phyloP scores from a whole-genome alignment of 768 basidiomycete genomes.

The Kwoniella sp. region DNA sequence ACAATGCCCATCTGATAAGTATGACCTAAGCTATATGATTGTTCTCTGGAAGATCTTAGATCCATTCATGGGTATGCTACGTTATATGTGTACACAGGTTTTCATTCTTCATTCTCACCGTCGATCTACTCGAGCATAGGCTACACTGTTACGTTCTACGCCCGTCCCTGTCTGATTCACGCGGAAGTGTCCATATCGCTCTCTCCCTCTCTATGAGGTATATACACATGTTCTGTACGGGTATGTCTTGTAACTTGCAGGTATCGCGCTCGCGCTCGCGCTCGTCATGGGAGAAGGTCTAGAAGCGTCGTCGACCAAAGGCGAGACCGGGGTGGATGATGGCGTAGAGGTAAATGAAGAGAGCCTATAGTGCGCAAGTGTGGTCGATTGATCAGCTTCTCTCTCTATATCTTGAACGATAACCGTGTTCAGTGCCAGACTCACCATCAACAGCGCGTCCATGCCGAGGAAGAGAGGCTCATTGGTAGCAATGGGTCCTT shows the following conservation, averaged over 20 bases:
- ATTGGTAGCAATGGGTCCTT: constrained; percentile 61
- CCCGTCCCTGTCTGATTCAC: neutral
- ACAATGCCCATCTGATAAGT: no score
- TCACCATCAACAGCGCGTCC: constrained; percentile 50
- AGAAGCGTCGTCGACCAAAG: constrained; percentile 4
- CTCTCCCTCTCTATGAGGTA: no score
- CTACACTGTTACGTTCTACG: constrained; percentile 1
- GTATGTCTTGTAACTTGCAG: no score
- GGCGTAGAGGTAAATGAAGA: constrained; percentile 11
- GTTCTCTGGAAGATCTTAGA: no score
- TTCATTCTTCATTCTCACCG: no score
- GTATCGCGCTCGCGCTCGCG: no score
- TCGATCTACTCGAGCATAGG: neutral
- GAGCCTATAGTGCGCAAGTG: neutral
- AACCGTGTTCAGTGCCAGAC: constrained; percentile 7
- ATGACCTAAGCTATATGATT: no score
- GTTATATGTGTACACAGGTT: no score
- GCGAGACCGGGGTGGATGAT: constrained; percentile 16
- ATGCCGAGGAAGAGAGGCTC: constrained; percentile 54
- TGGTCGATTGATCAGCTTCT: neutral
- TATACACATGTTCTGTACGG: no score
- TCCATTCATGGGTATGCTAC: no score
- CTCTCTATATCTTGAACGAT: neutral
- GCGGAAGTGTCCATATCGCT: no score
- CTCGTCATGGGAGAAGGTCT: no score